Evolutionary conservation across 352 stramenopile species (phyloP).

Genomic region (Pseudoperonospora humuli): DNA sequence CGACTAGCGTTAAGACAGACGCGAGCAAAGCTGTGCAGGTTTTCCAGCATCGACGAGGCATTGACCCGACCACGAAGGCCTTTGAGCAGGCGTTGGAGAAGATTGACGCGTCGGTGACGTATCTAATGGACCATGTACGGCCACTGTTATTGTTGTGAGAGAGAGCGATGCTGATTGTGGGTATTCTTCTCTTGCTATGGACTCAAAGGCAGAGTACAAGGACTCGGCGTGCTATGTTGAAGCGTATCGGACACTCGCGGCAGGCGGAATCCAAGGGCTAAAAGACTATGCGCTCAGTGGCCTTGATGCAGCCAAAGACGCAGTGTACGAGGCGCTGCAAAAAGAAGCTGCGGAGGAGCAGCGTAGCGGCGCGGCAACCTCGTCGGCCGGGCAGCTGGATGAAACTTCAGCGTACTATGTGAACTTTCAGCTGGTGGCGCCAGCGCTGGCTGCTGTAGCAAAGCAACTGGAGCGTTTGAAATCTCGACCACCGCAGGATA

Average conservation of each 20-base stretch:
- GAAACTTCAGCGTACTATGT: slow-evolving; percentile 73
- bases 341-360: slow-evolving; percentile 13
- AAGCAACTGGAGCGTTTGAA: slow-evolving; percentile 55
- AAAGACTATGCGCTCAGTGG: slow-evolving; percentile 66
- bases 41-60: slow-evolving; percentile 60
- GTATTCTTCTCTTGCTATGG: slow-evolving; percentile 1
- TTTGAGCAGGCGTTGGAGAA: slow-evolving; percentile 60
- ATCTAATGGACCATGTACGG: slow-evolving; percentile 61
- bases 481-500: slow-evolving; percentile 22
- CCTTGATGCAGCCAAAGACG: slow-evolving; percentile 60
- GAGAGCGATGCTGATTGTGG: not conserved
- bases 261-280: slow-evolving; percentile 50
- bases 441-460: slow-evolving; percentile 44
- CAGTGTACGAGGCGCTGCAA: slow-evolving; percentile 47
- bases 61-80: slow-evolving; percentile 55
- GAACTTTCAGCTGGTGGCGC: slow-evolving; percentile 64
- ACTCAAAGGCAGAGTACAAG: slow-evolving; percentile 45
- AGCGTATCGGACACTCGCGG: slow-evolving; percentile 58
- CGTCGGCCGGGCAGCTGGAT: slow-evolving; percentile 33
- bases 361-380: slow-evolving; percentile 6
- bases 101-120: slow-evolving; percentile 61
- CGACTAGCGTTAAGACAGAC: not conserved
- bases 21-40: slow-evolving; percentile 51
- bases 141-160: not conserved
- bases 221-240: slow-evolving; percentile 68